A percentile compares a stretch with the other conserved stretches of the same genome.
Evolutionary conservation across 345 rosid species (phyloP).

Genomic region (Citrus medica): DNA sequence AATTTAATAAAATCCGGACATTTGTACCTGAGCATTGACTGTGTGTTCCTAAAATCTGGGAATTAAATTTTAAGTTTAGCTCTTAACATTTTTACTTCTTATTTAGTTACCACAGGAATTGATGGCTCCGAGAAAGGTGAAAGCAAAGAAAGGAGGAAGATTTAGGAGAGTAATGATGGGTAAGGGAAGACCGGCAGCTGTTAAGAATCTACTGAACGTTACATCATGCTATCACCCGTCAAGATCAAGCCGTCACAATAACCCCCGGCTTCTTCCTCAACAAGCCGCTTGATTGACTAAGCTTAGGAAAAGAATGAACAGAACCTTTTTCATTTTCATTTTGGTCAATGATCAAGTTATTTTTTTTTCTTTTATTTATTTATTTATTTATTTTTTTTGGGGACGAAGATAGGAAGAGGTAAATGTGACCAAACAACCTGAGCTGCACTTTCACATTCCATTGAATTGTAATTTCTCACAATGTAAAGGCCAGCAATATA

Average conservation of each 20-base stretch:
- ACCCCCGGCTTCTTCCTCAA: slow-evolving; percentile 7
- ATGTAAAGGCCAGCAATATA: not conserved
- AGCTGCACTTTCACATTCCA: not conserved
- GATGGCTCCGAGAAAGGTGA: not conserved
- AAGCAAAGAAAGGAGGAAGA: slow-evolving; percentile 13
- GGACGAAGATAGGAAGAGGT: not conserved
- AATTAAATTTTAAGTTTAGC: not conserved
- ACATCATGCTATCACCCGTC: slow-evolving; percentile 28
- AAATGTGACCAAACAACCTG: not conserved
- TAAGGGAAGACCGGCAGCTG: slow-evolving; percentile 17
- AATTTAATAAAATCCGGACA: too few species aligned
- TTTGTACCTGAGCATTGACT: too few species aligned
- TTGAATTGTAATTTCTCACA: not conserved
- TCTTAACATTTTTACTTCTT: not conserved
- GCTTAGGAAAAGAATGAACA: not conserved
- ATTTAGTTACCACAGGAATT: slow-evolving; percentile 9
- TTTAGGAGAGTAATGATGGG: slow-evolving; percentile 12
- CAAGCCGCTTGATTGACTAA: slow-evolving; percentile 9
- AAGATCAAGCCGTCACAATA: slow-evolving; percentile 8
- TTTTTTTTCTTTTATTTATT: not conserved
- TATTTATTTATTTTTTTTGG: not conserved
- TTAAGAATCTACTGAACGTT: slow-evolving; percentile 23
- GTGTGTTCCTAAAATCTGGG: too few species aligned
- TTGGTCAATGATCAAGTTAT: not conserved
- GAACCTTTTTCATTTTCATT: not conserved